Percentiles rank a stretch among this genome's conserved stretches.
Evolutionary conservation across 352 stramenopile species (phyloP).

Genomic region (Globisporangium megalacanthum): DNA sequence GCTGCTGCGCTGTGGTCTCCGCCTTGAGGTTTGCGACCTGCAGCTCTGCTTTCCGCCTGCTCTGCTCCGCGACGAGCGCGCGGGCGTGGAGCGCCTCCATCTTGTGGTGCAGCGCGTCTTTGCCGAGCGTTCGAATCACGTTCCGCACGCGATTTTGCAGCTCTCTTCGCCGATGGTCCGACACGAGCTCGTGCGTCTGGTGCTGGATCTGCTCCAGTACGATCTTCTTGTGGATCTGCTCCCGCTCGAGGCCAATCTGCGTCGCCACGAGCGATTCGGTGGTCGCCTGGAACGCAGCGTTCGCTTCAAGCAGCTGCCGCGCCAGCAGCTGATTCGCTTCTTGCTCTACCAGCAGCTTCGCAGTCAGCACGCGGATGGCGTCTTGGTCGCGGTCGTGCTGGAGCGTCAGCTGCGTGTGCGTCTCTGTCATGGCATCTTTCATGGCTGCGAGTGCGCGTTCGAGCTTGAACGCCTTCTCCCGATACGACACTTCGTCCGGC

Average conservation of each 20-base stretch:
- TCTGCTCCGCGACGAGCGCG: slow-evolving; percentile 45
- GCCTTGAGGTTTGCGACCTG: slow-evolving; percentile 25
- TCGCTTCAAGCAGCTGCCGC: slow-evolving; percentile 45
- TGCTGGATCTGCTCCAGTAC: slow-evolving; percentile 38
- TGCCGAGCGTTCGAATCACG: slow-evolving; percentile 51
- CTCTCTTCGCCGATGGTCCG: slow-evolving; percentile 44
- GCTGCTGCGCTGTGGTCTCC: slow-evolving; percentile 31
- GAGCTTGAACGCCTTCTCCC: slow-evolving; percentile 48
- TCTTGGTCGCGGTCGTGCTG: slow-evolving; percentile 25
- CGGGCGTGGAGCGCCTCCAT: slow-evolving; percentile 49
- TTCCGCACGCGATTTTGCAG: slow-evolving; percentile 49
- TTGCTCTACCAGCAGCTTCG: slow-evolving; percentile 49
- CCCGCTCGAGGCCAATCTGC: slow-evolving; percentile 41
- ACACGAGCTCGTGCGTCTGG: slow-evolving; percentile 40
- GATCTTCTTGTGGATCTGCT: slow-evolving; percentile 31
- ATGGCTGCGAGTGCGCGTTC: slow-evolving; percentile 39
- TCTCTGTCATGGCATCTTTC: slow-evolving; percentile 29
- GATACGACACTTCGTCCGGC: slow-evolving; percentile 33
- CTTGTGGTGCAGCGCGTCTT: slow-evolving; percentile 60
- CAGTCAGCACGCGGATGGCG: slow-evolving; percentile 34
- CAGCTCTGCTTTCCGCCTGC: slow-evolving; percentile 44
- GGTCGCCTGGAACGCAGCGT: slow-evolving; percentile 29
- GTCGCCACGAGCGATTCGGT: slow-evolving; percentile 46
- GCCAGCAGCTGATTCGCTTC: slow-evolving; percentile 38
- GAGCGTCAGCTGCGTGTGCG: slow-evolving; percentile 24